These are phyloP conservation scores for Schizochytrium sp. DNA, from an alignment of 108 stramenopile genomes.

Conservation along the genomic window DNA sequence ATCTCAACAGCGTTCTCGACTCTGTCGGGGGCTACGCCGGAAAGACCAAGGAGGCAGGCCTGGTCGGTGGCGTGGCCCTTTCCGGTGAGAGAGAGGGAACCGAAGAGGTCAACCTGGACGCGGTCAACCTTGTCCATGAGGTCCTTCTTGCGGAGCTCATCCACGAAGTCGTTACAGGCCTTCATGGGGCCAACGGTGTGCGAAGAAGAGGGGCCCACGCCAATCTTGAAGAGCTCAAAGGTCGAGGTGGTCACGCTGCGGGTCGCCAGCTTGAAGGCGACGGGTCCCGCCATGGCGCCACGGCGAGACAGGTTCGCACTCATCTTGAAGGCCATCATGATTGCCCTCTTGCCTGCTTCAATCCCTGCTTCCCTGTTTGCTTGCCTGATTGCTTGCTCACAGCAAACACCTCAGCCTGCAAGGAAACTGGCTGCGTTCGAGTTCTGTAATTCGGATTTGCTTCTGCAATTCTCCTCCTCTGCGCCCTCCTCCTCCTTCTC, in stretches of 20 bases:
- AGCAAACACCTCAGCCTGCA: too few relatives aligned
- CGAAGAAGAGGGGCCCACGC: constrained; percentile 46
- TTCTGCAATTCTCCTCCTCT: too few relatives aligned
- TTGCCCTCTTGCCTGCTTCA: too few relatives aligned
- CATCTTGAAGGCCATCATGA: too few relatives aligned
- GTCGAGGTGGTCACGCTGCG: constrained; percentile 56
- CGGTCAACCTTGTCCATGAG: background rate
- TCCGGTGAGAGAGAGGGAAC: constrained; percentile 48
- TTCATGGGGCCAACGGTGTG: constrained; percentile 61
- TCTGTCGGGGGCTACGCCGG: constrained; percentile 31
- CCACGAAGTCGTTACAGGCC: constrained; percentile 46
- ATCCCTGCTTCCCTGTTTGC: too few relatives aligned
- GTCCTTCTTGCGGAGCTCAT: background rate
- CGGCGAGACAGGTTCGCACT: too few relatives aligned
- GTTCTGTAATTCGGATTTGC: too few relatives aligned
- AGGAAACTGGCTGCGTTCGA: too few relatives aligned
- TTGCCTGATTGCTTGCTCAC: too few relatives aligned
- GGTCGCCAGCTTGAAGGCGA: background rate
- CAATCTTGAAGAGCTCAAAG: constrained; percentile 58
- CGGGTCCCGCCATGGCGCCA: too few relatives aligned
- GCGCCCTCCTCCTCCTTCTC: too few relatives aligned
- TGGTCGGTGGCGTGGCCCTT: constrained; percentile 62
- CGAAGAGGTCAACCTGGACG: constrained; percentile 40
- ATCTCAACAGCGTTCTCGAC: constrained; percentile 48
- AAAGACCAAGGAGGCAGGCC: constrained; percentile 39